Percentiles rank a stretch among this genome's conserved stretches.
These are phyloP conservation scores for Zoysia japonica DNA, from an alignment of 176 grass and related monocot species.

Conservation along the genomic window DNA sequence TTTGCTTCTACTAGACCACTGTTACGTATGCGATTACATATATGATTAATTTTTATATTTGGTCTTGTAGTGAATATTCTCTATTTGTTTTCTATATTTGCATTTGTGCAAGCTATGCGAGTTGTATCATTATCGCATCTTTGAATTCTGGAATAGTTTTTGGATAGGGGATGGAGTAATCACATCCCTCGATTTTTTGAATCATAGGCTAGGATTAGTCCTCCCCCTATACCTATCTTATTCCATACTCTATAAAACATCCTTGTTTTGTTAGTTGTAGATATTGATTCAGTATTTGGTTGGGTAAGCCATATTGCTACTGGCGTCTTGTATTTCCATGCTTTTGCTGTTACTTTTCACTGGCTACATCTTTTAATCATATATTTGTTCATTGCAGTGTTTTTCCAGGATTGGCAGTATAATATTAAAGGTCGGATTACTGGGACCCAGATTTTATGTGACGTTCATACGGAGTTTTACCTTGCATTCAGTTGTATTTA, in stretches of 20 bases:
- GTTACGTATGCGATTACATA: not conserved
- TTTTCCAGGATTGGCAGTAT: conserved; percentile 8
- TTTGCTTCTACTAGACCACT: conserved; percentile 15
- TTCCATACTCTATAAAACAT: not conserved
- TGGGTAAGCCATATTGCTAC: not conserved
- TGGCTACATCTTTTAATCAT: conserved; percentile 16
- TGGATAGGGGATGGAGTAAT: not conserved
- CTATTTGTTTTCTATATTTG: too few relatives aligned
- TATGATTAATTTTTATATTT: not conserved
- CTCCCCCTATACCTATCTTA: not conserved
- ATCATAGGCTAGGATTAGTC: not conserved
- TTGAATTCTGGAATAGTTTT: not conserved
- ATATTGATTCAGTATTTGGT: conserved; percentile 25
- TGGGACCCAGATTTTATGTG: not conserved
- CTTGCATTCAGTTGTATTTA: conserved; percentile 26
- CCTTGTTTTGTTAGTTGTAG: not conserved
- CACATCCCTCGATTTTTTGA: not conserved
- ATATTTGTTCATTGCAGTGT: conserved; percentile 45
- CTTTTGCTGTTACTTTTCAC: conserved; percentile 16
- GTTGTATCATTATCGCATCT: not conserved
- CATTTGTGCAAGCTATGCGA: not conserved
- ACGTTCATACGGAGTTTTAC: not conserved
- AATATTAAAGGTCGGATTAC: conserved; percentile 15
- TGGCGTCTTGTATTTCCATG: conserved; percentile 4
- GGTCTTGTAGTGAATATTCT: not conserved